Conservation (phyloP, 1,284 basidiomycete genomes). For the Thelephora terrestris region DNA sequence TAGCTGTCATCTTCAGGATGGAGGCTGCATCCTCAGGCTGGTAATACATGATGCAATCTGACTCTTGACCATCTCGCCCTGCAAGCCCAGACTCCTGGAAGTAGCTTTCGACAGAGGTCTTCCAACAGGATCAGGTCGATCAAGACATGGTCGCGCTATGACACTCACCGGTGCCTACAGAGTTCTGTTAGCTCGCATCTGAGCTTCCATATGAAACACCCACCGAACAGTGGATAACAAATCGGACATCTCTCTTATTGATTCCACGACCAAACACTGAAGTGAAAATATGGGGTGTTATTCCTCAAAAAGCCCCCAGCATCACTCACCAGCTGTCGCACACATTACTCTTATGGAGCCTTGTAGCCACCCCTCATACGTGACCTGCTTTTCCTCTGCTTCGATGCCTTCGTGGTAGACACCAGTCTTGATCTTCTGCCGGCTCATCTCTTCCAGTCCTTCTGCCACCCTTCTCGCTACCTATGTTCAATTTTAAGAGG, state of each 20-base stretch:
- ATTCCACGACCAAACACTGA: slow-evolving; percentile 97
- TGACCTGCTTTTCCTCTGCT: slow-evolving; percentile 50
- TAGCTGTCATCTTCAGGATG: slow-evolving; percentile 41
- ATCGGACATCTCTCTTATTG: slow-evolving; percentile 85
- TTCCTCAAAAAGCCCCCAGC: slow-evolving; percentile 84
- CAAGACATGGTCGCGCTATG: slow-evolving; percentile 76
- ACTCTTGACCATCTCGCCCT: slow-evolving; percentile 63
- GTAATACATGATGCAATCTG: slow-evolving; percentile 65
- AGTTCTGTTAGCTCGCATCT: background rate
- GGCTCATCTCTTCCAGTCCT: slow-evolving; percentile 42
- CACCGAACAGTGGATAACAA: slow-evolving; percentile 80
- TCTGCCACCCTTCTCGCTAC: slow-evolving; percentile 61
- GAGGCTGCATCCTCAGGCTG: slow-evolving; percentile 72
- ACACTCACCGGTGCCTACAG: slow-evolving; percentile 66
- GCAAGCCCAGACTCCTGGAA: slow-evolving; percentile 85
- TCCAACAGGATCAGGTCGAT: slow-evolving; percentile 73
- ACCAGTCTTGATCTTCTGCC: slow-evolving; percentile 43
- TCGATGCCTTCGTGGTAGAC: slow-evolving; percentile 86
- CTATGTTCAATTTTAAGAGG: slow-evolving; percentile 1
- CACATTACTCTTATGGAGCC: slow-evolving; percentile 78
- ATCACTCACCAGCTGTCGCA: slow-evolving; percentile 77
- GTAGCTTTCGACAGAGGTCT: slow-evolving; percentile 63
- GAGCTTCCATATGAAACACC: slow-evolving; percentile 14
- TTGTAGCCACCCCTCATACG: slow-evolving; percentile 69
- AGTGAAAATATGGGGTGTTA: too few relatives aligned